Evolutionary conservation across 1,139 yeast genomes (phyloP).

Genomic region (Suhomyces taliae): DNA sequence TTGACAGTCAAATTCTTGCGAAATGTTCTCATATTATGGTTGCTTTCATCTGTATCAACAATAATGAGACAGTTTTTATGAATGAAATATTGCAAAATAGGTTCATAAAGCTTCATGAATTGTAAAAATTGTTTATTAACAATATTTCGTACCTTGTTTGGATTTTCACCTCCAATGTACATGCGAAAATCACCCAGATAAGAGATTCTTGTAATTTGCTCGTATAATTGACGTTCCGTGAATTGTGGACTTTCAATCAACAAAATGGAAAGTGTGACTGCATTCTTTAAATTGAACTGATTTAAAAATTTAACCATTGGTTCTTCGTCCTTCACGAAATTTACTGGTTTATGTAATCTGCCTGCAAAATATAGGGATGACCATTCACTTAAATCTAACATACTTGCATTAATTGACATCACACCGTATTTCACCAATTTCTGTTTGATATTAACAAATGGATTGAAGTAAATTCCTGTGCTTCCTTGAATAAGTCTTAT

Average conservation of each 20-base stretch:
- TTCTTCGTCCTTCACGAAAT: slow-evolving; percentile 59
- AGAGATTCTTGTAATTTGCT: slow-evolving; percentile 75
- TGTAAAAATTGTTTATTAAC: slow-evolving; percentile 71
- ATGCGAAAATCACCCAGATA: slow-evolving; percentile 91
- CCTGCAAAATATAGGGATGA: slow-evolving; percentile 86
- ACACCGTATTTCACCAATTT: slow-evolving; percentile 83
- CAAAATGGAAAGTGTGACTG: slow-evolving; percentile 71
- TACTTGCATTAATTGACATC: slow-evolving; percentile 58
- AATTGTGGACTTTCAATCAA: slow-evolving; percentile 41
- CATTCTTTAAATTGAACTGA: slow-evolving; percentile 76
- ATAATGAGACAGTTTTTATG: slow-evolving; percentile 21
- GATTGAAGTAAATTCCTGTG: slow-evolving; percentile 85
- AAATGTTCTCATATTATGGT: slow-evolving; percentile 19
- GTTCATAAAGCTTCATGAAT: slow-evolving; percentile 71
- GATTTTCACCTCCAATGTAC: slow-evolving; percentile 87
- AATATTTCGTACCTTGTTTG: slow-evolving; percentile 81
- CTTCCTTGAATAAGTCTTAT: slow-evolving; percentile 72
- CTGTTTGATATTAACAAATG: slow-evolving; percentile 64
- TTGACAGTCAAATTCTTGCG: slow-evolving; percentile 18
- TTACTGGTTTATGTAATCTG: slow-evolving; percentile 90
- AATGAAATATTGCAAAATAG: slow-evolving; percentile 42
- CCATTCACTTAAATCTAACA: slow-evolving; percentile 80
- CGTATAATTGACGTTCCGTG: slow-evolving; percentile 67
- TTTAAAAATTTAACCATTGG: slow-evolving; percentile 63
- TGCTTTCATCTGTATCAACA: slow-evolving; percentile 16